A percentile compares a stretch with the other conserved stretches of the same genome.
phyloP scores from a whole-genome alignment of 129 eudicot species.

The Chrysanthemum seticuspe region DNA sequence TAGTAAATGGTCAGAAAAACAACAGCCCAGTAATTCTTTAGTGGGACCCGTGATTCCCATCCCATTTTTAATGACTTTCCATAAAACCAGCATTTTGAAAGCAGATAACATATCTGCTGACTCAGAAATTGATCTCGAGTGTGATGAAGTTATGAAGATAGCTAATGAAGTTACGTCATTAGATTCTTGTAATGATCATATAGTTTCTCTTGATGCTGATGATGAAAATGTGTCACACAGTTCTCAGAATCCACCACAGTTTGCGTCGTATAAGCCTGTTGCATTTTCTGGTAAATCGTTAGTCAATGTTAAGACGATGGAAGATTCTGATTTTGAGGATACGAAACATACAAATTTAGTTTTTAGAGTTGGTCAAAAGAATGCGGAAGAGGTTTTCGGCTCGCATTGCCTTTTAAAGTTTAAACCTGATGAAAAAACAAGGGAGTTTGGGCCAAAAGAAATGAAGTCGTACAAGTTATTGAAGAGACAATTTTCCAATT shows the following conservation, averaged over 20 bases:
- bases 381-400: slow-evolving; percentile 41
- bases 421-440: slow-evolving; percentile 33
- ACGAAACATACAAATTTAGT: slow-evolving; percentile 31
- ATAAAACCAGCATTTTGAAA: slow-evolving; percentile 35
- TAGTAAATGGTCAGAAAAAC: slow-evolving; percentile 55
- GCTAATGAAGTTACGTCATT: slow-evolving; percentile 32
- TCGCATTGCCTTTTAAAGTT: slow-evolving; percentile 44
- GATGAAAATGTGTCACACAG: slow-evolving; percentile 31
- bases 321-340: slow-evolving; percentile 25
- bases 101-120: slow-evolving; percentile 38
- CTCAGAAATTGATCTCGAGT: slow-evolving; percentile 34
- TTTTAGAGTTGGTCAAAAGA: slow-evolving; percentile 32
- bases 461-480: slow-evolving; percentile 29
- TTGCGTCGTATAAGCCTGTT: slow-evolving; percentile 48
- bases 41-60: slow-evolving; percentile 69
- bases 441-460: slow-evolving; percentile 40
- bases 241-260: slow-evolving; percentile 15
- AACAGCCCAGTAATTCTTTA: slow-evolving; percentile 33
- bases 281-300: neutral
- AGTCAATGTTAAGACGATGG: neutral
- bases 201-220: slow-evolving; percentile 69
- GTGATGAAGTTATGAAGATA: slow-evolving; percentile 43
- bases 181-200: slow-evolving; percentile 25
- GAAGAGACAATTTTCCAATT: slow-evolving; percentile 47
- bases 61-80: slow-evolving; percentile 42